A percentile compares a stretch with the other conserved stretches of the same genome.
Conservation (phyloP, 345 rosid species). For the Brassica rapa region DNA sequence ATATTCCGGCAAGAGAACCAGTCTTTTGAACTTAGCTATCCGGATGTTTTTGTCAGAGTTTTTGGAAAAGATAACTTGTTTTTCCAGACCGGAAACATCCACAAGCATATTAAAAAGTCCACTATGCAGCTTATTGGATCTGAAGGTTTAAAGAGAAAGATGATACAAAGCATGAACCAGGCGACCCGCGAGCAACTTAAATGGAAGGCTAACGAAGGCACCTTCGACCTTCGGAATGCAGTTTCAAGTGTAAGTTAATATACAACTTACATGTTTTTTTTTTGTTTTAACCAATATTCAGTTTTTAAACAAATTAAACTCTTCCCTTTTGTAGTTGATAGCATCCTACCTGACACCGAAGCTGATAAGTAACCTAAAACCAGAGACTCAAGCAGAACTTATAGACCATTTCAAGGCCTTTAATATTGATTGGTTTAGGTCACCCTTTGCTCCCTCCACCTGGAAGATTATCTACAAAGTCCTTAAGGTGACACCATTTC, state of each 20-base stretch:
- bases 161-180: constrained; percentile 33
- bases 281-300: background rate
- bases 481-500: constrained; percentile 9
- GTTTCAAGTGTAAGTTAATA: background rate
- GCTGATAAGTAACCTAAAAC: constrained; percentile 23
- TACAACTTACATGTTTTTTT: background rate
- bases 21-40: constrained; percentile 1
- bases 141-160: constrained; percentile 32
- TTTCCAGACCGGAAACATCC: constrained; percentile 30
- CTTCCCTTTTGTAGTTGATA: background rate
- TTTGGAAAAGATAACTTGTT: constrained; percentile 25
- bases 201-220: constrained; percentile 30
- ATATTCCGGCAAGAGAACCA: constrained; percentile 16
- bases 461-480: constrained; percentile 20
- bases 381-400: background rate
- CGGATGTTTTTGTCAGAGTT: constrained; percentile 1
- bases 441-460: constrained; percentile 26
- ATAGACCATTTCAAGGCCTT: constrained; percentile 3
- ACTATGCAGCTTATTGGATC: constrained; percentile 37
- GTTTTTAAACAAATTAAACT: background rate
- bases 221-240: background rate
- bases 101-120: constrained; percentile 38
- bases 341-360: background rate
- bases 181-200: constrained; percentile 22
- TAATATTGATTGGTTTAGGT: constrained; percentile 17